phyloP scores from a whole-genome alignment of 495 filamentous ascomycete species.

The Penicillium malachiteum region DNA sequence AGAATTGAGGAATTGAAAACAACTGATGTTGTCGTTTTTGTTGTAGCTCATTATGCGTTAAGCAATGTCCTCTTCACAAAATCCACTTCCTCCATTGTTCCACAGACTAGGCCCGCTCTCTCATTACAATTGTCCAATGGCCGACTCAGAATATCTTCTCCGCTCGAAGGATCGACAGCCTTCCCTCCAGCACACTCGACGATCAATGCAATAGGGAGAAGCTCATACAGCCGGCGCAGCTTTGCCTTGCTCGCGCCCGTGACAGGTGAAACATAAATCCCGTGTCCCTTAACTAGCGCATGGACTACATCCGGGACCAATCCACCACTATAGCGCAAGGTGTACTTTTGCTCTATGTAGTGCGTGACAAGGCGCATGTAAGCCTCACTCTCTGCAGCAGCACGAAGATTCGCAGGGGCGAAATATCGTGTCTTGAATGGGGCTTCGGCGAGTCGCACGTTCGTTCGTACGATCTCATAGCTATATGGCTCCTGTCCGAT shows the following conservation, averaged over 20 bases:
- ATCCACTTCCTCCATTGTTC: slow-evolving; percentile 46
- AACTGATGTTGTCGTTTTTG: neutral
- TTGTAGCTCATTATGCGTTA: neutral
- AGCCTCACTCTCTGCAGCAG: slow-evolving; percentile 37
- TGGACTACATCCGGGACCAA: slow-evolving; percentile 55
- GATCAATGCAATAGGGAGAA: slow-evolving; percentile 49
- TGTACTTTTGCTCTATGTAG: slow-evolving; percentile 44
- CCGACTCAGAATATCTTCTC: slow-evolving; percentile 35
- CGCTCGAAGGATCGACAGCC: slow-evolving; percentile 43
- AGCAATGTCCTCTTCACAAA: slow-evolving; percentile 23
- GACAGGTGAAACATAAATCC: slow-evolving; percentile 51
- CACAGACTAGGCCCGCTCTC: slow-evolving; percentile 48
- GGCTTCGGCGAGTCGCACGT: slow-evolving; percentile 23
- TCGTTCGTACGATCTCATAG: slow-evolving; percentile 35
- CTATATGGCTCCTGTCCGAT: slow-evolving; percentile 20
- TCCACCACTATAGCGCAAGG: slow-evolving; percentile 51
- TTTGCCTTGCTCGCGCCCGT: slow-evolving; percentile 45
- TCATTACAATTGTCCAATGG: slow-evolving; percentile 40
- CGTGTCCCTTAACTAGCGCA: slow-evolving; percentile 51
- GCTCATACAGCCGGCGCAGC: slow-evolving; percentile 49
- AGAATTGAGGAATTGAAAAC: too few relatives aligned
- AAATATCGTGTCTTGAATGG: slow-evolving; percentile 45
- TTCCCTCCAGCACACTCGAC: slow-evolving; percentile 52
- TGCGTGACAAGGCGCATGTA: slow-evolving; percentile 43
- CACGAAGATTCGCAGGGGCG: slow-evolving; percentile 53